These are phyloP conservation scores for Irpex sp. DNA, from an alignment of 1,284 basidiomycete genomes.

Conservation along the genomic window DNA sequence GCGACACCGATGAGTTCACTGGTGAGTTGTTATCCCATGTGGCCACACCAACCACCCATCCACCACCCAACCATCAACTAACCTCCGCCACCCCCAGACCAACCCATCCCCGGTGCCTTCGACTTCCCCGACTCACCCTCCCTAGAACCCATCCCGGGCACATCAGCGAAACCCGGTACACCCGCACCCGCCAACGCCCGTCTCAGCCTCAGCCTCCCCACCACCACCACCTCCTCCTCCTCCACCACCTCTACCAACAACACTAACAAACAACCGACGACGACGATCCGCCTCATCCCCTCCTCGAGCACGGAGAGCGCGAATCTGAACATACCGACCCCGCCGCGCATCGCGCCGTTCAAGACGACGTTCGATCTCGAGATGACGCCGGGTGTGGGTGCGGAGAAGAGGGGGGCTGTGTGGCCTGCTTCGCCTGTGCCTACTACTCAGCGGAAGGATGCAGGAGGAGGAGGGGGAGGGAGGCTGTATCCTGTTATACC, in stretches of 20 bases:
- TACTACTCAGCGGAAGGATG: slow-evolving; percentile 24
- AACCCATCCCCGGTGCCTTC: background rate
- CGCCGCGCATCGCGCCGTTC: slow-evolving; percentile 61
- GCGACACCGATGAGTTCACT: slow-evolving; percentile 23
- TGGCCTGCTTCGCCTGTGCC: slow-evolving; percentile 34
- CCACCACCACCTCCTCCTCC: too few relatives aligned
- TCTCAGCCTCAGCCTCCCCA: slow-evolving; percentile 30
- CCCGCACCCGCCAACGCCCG: slow-evolving; percentile 57
- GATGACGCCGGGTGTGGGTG: slow-evolving; percentile 42
- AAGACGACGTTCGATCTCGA: slow-evolving; percentile 63
- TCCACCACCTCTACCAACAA: background rate
- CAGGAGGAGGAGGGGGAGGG: background rate
- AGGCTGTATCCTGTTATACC: slow-evolving; percentile 42
- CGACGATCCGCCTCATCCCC: slow-evolving; percentile 59
- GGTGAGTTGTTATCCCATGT: background rate
- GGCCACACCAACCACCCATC: background rate
- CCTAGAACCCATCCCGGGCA: slow-evolving; percentile 50
- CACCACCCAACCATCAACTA: background rate
- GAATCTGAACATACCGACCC: slow-evolving; percentile 28
- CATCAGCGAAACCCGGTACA: slow-evolving; percentile 47
- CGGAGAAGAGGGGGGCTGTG: slow-evolving; percentile 21
- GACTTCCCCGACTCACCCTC: slow-evolving; percentile 5
- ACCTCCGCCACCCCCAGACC: background rate
- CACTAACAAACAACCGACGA: slow-evolving; percentile 42
- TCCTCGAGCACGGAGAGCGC: slow-evolving; percentile 23